Conservation (phyloP, 2,329 filamentous ascomycete species). For the Ophiocordyceps camponoti-saundersi region DNA sequence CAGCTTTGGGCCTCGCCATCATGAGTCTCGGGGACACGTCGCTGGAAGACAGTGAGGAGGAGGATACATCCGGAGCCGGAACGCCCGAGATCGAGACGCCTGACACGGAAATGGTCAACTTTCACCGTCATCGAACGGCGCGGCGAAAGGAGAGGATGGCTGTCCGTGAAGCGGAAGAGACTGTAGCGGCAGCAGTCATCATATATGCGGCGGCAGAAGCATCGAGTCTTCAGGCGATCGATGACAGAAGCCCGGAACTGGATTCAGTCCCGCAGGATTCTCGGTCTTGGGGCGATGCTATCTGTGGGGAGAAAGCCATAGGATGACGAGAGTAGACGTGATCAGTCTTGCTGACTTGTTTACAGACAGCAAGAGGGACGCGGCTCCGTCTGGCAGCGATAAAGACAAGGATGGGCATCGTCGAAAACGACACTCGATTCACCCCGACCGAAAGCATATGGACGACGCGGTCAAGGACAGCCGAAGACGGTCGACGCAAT, state of each 20-base stretch:
- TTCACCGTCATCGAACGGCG: constrained; percentile 24
- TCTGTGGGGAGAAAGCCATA: constrained; percentile 15
- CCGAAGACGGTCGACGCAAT: constrained; percentile 10
- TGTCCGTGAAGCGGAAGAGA: constrained; percentile 31
- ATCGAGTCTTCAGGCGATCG: constrained; percentile 13
- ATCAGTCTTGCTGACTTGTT: constrained; percentile 36
- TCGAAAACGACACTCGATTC: constrained; percentile 21
- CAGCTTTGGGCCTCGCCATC: neutral
- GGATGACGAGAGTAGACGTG: constrained; percentile 21
- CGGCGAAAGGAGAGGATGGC: constrained; percentile 26
- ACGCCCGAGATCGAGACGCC: constrained; percentile 32
- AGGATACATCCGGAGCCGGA: constrained; percentile 10
- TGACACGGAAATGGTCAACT: constrained; percentile 17
- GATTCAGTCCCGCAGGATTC: constrained; percentile 9
- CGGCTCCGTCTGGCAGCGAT: constrained; percentile 17
- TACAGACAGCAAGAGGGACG: constrained; percentile 31
- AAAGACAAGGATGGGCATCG: constrained; percentile 22
- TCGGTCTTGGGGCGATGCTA: constrained; percentile 13
- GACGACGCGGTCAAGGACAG: constrained; percentile 15
- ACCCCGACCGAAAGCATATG: constrained; percentile 13
- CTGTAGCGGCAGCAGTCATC: constrained; percentile 34
- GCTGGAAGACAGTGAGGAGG: neutral
- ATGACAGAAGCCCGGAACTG: neutral
- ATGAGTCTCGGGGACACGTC: neutral
- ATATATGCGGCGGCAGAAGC: constrained; percentile 33